These are phyloP conservation scores for Naumovozyma castellii DNA, from an alignment of 805 yeast genomes.

Conservation along the genomic window DNA sequence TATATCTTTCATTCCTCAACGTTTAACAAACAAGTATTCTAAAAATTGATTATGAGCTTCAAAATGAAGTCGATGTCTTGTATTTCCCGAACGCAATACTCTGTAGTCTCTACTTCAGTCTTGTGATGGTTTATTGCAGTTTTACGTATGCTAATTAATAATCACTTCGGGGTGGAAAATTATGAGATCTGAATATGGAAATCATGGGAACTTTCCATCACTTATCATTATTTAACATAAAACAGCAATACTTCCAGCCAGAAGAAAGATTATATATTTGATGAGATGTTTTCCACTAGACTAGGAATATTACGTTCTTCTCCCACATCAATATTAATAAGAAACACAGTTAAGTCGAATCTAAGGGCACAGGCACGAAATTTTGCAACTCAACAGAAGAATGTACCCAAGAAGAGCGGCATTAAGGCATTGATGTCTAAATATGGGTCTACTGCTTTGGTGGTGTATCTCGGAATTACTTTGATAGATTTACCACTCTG, in stretches of 20 bases:
- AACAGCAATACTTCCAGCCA: no score
- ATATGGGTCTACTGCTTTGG: constrained; percentile 87
- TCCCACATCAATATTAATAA: neutral
- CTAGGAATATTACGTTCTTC: neutral
- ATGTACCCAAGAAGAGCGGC: constrained; percentile 13
- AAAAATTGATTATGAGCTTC: no score
- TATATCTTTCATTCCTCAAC: neutral
- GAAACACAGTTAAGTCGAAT: neutral
- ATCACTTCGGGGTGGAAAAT: neutral
- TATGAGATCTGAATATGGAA: neutral
- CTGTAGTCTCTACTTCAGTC: no score
- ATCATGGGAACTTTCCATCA: no score
- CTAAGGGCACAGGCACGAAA: neutral
- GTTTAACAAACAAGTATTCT: no score
- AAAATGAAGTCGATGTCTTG: no score
- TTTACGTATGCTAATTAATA: no score
- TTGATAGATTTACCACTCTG: constrained; percentile 75
- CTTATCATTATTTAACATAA: no score
- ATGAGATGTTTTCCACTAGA: neutral
- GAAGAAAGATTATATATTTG: no score
- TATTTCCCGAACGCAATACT: no score
- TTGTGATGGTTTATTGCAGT: no score
- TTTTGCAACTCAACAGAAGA: neutral
- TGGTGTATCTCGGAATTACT: constrained; percentile 68
- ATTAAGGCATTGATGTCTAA: constrained; percentile 61